Conservation (phyloP, 2,329 filamentous ascomycete genomes). For the Fusarium sp. region DNA sequence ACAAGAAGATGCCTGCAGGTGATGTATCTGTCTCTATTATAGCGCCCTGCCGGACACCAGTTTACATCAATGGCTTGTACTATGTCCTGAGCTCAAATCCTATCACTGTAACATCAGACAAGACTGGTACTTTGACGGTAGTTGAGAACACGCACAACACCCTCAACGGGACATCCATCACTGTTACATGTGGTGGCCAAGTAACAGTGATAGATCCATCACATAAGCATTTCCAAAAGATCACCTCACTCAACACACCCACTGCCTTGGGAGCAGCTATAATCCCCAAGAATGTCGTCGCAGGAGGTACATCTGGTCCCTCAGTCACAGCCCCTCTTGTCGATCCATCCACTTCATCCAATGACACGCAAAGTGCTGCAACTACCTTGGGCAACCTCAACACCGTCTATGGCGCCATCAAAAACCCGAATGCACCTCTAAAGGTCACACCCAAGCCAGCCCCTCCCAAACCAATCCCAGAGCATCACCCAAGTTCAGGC, state of each 20-base stretch:
- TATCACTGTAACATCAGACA: not conserved
- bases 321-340: not conserved
- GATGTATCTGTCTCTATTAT: not conserved
- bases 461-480: not conserved
- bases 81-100: not conserved
- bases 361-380: not conserved
- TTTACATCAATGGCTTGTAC: not conserved
- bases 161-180: not conserved
- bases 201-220: not conserved
- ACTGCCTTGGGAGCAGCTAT: not conserved
- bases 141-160: not conserved
- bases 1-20: not conserved
- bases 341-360: not conserved
- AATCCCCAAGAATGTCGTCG: not conserved
- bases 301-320: not conserved
- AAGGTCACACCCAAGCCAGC: not conserved
- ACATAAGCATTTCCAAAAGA: not conserved
- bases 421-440: not conserved
- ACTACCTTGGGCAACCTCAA: not conserved
- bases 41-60: not conserved
- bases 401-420: not conserved
- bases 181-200: not conserved
- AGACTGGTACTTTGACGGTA: not conserved
- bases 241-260: rapidly evolving
- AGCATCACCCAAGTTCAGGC: not conserved